These are phyloP conservation scores for Luffa acutangula DNA, from an alignment of 306 rosid genomes.

Conservation along the genomic window DNA sequence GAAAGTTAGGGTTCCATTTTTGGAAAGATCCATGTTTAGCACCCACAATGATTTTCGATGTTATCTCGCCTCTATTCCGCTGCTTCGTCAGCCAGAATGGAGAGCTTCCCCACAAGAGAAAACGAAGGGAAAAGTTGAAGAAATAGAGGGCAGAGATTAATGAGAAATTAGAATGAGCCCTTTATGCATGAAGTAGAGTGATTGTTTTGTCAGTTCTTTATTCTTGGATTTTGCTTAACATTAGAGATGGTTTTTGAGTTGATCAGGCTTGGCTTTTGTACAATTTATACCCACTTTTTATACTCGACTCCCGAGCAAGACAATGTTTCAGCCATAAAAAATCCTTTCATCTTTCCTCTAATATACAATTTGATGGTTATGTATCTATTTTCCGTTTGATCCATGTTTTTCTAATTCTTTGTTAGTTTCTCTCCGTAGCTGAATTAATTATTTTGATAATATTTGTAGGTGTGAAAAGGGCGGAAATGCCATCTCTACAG, in stretches of 20 bases:
- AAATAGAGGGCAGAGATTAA: background rate
- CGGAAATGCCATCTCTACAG: conserved; percentile 80
- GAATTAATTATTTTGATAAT: background rate
- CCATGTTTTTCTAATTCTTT: background rate
- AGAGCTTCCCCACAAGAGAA: conserved; percentile 69
- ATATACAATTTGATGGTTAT: background rate
- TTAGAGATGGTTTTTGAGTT: background rate
- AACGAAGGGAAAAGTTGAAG: background rate
- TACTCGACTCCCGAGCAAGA: background rate
- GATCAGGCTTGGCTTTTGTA: background rate
- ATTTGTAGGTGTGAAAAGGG: background rate
- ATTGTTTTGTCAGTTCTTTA: background rate
- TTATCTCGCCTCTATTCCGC: conserved; percentile 78
- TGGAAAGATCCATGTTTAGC: background rate
- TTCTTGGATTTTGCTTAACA: background rate
- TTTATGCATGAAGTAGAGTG: background rate
- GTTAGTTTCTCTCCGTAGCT: background rate
- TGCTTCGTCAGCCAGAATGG: conserved; percentile 94
- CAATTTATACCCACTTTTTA: background rate
- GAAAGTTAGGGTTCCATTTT: conserved; percentile 32
- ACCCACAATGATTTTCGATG: conserved; percentile 74
- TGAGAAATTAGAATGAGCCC: background rate
- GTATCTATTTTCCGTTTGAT: background rate
- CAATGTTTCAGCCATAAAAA: background rate
- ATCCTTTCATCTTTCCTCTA: too few species aligned